Conservation (phyloP, 148 eudicot species). For the Dysphania ambrosioides region DNA sequence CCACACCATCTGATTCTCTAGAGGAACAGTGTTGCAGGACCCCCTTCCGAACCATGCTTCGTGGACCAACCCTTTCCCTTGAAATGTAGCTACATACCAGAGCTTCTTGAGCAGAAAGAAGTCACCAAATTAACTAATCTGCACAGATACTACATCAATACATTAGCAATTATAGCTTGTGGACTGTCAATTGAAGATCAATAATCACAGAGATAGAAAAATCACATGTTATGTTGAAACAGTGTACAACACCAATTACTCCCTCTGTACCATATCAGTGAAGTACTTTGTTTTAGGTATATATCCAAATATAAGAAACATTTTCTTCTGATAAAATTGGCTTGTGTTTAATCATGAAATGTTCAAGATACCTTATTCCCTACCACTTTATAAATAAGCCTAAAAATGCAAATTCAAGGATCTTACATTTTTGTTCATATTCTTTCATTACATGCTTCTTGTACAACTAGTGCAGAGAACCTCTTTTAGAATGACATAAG, state of each 20-base stretch:
- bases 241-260: background rate
- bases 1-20: conserved; percentile 8
- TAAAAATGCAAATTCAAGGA: too few relatives aligned
- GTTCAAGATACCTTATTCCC: too few relatives aligned
- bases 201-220: background rate
- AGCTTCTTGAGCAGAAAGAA: background rate
- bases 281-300: too few relatives aligned
- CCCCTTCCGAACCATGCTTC: conserved; percentile 16
- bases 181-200: background rate
- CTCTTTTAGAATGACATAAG: too few relatives aligned
- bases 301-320: background rate
- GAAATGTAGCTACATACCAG: background rate
- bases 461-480: too few relatives aligned
- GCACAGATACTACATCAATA: conserved; percentile 4
- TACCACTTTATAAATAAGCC: too few relatives aligned
- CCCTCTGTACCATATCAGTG: background rate
- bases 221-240: background rate
- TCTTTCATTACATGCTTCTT: too few relatives aligned
- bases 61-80: conserved; percentile 8
- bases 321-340: background rate
- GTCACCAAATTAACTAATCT: background rate
- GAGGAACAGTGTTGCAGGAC: conserved; percentile 2
- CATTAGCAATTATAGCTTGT: background rate
- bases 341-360: background rate
- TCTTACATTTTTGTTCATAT: too few relatives aligned